These are phyloP conservation scores for Acacia acuminata DNA, from an alignment of 306 rosid genomes.

Conservation along the genomic window DNA sequence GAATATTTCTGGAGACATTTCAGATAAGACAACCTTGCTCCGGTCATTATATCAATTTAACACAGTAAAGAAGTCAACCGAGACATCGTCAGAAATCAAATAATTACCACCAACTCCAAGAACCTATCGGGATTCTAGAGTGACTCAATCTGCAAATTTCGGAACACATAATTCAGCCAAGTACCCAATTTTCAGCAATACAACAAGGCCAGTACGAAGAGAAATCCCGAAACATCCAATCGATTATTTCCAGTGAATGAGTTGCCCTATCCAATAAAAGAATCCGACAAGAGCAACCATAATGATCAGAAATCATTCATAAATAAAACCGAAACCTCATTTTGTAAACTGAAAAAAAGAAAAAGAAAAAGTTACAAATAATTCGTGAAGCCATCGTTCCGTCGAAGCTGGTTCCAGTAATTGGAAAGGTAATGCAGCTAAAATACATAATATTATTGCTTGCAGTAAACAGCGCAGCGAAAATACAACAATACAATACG, in stretches of 20 bases:
- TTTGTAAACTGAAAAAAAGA: neutral
- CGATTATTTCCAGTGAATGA: neutral
- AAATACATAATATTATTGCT: neutral
- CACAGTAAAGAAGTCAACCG: constrained; percentile 21
- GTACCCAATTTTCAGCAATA: neutral
- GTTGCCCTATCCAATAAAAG: neutral
- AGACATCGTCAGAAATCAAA: constrained; percentile 4
- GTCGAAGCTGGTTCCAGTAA: neutral
- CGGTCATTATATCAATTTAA: constrained; percentile 51
- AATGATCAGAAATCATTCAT: neutral
- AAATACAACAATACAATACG: neutral
- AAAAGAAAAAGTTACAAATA: neutral
- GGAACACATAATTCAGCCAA: constrained; percentile 15
- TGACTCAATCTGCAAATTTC: constrained; percentile 45
- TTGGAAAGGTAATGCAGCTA: neutral
- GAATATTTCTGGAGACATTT: constrained; percentile 46
- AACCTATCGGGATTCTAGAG: constrained; percentile 10
- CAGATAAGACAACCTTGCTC: constrained; percentile 42
- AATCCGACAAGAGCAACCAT: neutral
- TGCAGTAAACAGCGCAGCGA: neutral
- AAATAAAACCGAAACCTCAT: constrained; percentile 25
- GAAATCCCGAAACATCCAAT: constrained; percentile 11
- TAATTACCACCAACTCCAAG: neutral
- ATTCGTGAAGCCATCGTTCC: neutral
- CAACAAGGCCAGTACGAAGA: constrained; percentile 25